Evolutionary conservation across 768 basidiomycete genomes (phyloP).

Genomic region (Kwoniella bestiolae): DNA sequence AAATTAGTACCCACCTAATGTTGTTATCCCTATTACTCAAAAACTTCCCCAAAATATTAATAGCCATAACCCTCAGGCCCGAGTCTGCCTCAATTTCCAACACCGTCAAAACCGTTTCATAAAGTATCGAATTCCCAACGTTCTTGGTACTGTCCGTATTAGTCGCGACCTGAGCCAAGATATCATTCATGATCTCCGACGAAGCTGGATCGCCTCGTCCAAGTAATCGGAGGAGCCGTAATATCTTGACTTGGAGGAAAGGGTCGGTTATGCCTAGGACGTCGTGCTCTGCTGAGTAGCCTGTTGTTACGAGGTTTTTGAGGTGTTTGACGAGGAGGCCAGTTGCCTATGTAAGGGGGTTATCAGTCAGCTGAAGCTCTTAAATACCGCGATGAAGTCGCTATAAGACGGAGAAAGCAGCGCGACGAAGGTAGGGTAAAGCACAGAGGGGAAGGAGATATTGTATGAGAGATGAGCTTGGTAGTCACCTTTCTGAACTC

Average conservation of each 20-base stretch:
- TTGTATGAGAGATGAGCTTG: neutral
- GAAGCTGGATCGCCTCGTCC: constrained; percentile 82
- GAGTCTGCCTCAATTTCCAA: constrained; percentile 97
- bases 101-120: constrained; percentile 94
- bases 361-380: neutral
- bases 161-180: constrained; percentile 92
- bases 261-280: constrained; percentile 90
- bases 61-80: constrained; percentile 96
- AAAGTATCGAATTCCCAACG: constrained; percentile 95
- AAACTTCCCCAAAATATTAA: constrained; percentile 98
- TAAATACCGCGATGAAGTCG: too few relatives aligned
- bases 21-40: constrained; percentile 97
- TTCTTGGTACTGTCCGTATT: constrained; percentile 98
- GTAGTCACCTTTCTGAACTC: constrained; percentile 84
- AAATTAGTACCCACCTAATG: constrained; percentile 70
- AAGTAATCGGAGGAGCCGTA: constrained; percentile 84
- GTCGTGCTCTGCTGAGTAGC: constrained; percentile 97
- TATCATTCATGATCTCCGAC: constrained; percentile 97
- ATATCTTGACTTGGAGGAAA: constrained; percentile 70
- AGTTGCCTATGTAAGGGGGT: constrained; percentile 21
- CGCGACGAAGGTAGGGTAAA: too few relatives aligned
- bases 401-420: too few relatives aligned
- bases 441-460: too few relatives aligned
- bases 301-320: constrained; percentile 91
- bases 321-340: constrained; percentile 85